phyloP scores from a whole-genome alignment of 305 asterid species.

The Solanum hybrid region DNA sequence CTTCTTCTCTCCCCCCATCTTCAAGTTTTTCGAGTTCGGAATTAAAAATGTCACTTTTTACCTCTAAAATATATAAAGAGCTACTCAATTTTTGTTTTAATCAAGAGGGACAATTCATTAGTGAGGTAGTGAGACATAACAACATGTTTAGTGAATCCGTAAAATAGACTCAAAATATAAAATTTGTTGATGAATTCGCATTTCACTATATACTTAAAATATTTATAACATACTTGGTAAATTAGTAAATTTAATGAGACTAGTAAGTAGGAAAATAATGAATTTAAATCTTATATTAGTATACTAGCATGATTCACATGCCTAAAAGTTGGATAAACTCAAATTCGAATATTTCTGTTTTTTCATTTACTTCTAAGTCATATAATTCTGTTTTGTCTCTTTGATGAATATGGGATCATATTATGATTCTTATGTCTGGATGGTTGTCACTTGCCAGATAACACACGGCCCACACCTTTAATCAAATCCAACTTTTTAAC shows the following conservation, averaged over 20 bases:
- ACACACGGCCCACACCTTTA: neutral
- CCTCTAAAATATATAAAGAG: neutral
- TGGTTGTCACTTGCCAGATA: neutral
- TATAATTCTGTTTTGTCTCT: neutral
- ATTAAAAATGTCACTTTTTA: neutral
- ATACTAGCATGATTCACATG: neutral
- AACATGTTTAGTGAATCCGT: neutral
- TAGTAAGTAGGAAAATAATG: neutral
- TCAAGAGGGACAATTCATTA: neutral
- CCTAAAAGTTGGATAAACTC: neutral
- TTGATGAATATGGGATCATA: neutral
- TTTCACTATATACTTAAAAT: neutral
- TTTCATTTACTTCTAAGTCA: neutral
- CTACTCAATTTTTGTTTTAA: too few species aligned
- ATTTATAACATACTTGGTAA: neutral
- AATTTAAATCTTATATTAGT: neutral
- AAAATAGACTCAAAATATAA: neutral
- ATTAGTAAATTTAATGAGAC: neutral
- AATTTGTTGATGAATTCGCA: neutral
- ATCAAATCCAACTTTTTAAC: neutral
- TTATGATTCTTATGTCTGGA: neutral
- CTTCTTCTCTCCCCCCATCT: neutral
- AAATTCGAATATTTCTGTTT: neutral
- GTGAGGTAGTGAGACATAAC: neutral
- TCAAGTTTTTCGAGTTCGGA: neutral